Conservation (phyloP, 495 filamentous ascomycete genomes). For the Daldinia loculata region DNA sequence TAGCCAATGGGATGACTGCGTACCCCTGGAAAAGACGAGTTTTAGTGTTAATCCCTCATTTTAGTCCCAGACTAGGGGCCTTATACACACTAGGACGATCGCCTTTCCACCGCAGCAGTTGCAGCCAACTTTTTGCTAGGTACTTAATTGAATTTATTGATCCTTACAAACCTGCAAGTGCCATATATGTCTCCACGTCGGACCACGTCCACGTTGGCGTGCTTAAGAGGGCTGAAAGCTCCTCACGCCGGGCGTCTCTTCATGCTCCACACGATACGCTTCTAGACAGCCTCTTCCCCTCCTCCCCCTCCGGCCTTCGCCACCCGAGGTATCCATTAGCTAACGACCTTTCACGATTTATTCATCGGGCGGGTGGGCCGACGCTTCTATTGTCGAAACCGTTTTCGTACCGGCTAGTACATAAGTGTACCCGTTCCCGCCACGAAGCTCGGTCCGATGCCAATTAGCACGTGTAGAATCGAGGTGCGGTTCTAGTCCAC, state of each 20-base stretch:
- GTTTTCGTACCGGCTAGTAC: background rate
- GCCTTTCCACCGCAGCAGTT: background rate
- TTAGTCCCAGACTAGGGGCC: slow-evolving; percentile 18
- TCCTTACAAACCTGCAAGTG: background rate
- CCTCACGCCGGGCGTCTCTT: slow-evolving; percentile 8
- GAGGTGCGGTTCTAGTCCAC: slow-evolving; percentile 11
- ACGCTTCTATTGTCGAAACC: background rate
- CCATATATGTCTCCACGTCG: slow-evolving; percentile 14
- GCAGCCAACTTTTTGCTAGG: slow-evolving; percentile 2
- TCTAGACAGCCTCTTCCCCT: slow-evolving; percentile 20
- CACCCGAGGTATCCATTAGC: slow-evolving; percentile 21
- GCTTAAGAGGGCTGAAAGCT: slow-evolving; percentile 27
- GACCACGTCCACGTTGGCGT: slow-evolving; percentile 24
- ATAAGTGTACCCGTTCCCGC: slow-evolving; percentile 11
- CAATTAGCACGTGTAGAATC: slow-evolving; percentile 9
- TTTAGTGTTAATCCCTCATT: slow-evolving; percentile 22
- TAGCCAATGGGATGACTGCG: slow-evolving; percentile 19
- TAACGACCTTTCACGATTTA: slow-evolving; percentile 16
- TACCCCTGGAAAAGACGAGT: slow-evolving; percentile 14
- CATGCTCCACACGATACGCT: slow-evolving; percentile 17
- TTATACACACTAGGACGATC: slow-evolving; percentile 20
- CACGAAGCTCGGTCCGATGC: slow-evolving; percentile 33
- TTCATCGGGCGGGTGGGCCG: slow-evolving; percentile 14
- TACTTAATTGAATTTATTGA: background rate
- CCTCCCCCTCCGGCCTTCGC: slow-evolving; percentile 8